Evolutionary conservation across 2,329 filamentous ascomycete genomes (phyloP).

Genomic region (Waltergamsia citrina): DNA sequence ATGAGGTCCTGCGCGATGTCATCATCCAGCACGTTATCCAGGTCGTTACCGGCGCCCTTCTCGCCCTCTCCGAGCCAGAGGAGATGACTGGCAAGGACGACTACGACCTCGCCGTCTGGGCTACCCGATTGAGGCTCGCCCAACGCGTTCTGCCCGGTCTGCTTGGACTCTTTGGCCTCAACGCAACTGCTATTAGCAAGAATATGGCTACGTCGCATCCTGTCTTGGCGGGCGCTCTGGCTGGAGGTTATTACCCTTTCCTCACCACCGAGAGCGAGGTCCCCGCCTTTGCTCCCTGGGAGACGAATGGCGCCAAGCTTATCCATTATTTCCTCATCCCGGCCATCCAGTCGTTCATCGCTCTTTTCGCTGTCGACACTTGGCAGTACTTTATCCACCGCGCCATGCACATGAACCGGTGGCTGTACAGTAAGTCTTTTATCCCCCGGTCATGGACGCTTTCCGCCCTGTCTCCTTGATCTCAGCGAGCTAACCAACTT

Average conservation of each 20-base stretch:
- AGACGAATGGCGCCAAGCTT: slow-evolving; percentile 61
- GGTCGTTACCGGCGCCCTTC: slow-evolving; percentile 55
- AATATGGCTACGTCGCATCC: slow-evolving; percentile 64
- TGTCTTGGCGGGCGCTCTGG: slow-evolving; percentile 63
- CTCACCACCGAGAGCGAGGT: slow-evolving; percentile 52
- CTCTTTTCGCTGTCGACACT: slow-evolving; percentile 73
- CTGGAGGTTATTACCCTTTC: slow-evolving; percentile 73
- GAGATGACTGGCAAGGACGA: slow-evolving; percentile 70
- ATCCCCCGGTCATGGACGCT: slow-evolving; percentile 15
- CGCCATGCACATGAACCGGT: slow-evolving; percentile 94
- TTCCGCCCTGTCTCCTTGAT: slow-evolving; percentile 40
- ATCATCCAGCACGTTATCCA: slow-evolving; percentile 88
- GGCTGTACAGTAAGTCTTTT: slow-evolving; percentile 73
- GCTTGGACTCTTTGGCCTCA: slow-evolving; percentile 64
- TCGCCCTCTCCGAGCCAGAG: slow-evolving; percentile 64
- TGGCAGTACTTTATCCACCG: slow-evolving; percentile 99
- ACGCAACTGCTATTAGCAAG: slow-evolving; percentile 65
- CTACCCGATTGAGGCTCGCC: slow-evolving; percentile 66
- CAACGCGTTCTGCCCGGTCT: slow-evolving; percentile 69
- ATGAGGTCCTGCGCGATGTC: slow-evolving; percentile 83
- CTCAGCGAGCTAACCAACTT: slow-evolving; percentile 3
- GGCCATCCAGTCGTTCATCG: slow-evolving; percentile 64
- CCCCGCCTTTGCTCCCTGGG: slow-evolving; percentile 77
- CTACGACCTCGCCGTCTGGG: slow-evolving; percentile 87
- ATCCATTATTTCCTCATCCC: slow-evolving; percentile 78